Conservation (phyloP, 352 stramenopile genomes). For the Phytopythium litorale region DNA sequence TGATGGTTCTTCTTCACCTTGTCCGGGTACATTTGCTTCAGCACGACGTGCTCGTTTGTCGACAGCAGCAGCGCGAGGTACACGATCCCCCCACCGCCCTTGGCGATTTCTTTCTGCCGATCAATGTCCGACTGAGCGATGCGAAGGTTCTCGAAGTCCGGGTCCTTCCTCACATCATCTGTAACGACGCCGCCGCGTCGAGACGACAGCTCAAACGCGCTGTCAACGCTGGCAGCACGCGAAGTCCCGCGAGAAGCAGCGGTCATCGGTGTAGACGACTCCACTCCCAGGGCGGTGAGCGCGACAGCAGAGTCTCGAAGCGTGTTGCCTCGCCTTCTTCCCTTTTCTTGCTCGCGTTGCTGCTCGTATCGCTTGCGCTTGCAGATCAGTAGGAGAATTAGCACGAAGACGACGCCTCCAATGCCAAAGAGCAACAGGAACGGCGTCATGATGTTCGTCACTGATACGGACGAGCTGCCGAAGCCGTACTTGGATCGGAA, state of each 20-base stretch:
- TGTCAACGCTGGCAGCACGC: neutral
- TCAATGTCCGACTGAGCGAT: slow-evolving; percentile 43
- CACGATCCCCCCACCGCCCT: slow-evolving; percentile 55
- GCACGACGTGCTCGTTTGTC: slow-evolving; percentile 27
- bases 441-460: slow-evolving; percentile 2
- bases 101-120: slow-evolving; percentile 30
- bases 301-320: neutral
- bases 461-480: neutral
- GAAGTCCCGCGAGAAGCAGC: neutral
- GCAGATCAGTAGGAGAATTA: slow-evolving; percentile 3
- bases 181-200: slow-evolving; percentile 9
- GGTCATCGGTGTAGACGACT: neutral
- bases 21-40: slow-evolving; percentile 49
- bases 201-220: neutral
- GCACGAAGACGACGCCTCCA: neutral
- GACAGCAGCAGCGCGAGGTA: slow-evolving; percentile 30
- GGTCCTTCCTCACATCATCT: slow-evolving; percentile 50
- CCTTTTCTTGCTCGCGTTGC: slow-evolving; percentile 4
- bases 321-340: neutral
- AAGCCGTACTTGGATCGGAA: slow-evolving; percentile 5
- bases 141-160: slow-evolving; percentile 38
- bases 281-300: neutral
- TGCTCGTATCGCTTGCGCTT: slow-evolving; percentile 9
- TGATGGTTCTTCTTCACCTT: slow-evolving; percentile 34
- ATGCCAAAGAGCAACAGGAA: slow-evolving; percentile 8